A percentile compares a stretch with the other conserved stretches of the same genome.
Evolutionary conservation across 78 protist genomes (phyloP).

Genomic region (Blattamonas nauphoetae): DNA sequence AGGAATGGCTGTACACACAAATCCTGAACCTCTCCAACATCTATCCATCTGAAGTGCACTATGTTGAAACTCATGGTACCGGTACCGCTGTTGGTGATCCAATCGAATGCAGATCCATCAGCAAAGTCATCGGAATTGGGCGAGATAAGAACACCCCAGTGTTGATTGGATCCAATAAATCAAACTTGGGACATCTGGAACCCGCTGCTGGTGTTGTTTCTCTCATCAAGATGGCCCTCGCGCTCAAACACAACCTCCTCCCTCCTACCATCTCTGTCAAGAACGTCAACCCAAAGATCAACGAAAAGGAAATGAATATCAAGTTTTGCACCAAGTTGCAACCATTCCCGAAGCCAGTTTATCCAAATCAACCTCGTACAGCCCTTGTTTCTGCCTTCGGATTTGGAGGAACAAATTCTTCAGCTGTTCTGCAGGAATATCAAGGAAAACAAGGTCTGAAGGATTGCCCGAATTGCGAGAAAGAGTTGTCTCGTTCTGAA

Average conservation of each 20-base stretch:
- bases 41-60: not conserved
- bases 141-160: not conserved
- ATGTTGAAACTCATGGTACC: slow-evolving; percentile 7
- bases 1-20: not conserved
- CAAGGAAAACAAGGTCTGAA: not conserved
- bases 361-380: not conserved
- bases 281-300: not conserved
- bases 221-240: slow-evolving; percentile 3
- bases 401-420: slow-evolving; percentile 3
- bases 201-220: slow-evolving; percentile 10
- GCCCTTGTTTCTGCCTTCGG: slow-evolving; percentile 13
- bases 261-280: not conserved
- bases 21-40: not conserved
- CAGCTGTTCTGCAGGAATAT: not conserved
- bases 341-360: not conserved
- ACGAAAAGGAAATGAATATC: not conserved
- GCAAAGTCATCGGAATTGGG: not conserved
- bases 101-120: not conserved
- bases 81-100: slow-evolving; percentile 10
- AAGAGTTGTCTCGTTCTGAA: not conserved
- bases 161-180: not conserved
- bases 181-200: not conserved
- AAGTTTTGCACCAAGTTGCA: not conserved
- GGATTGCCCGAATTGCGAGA: not conserved
- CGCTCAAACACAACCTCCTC: not conserved